Conservation (phyloP, 345 rosid species). For the Camelina neglecta region DNA sequence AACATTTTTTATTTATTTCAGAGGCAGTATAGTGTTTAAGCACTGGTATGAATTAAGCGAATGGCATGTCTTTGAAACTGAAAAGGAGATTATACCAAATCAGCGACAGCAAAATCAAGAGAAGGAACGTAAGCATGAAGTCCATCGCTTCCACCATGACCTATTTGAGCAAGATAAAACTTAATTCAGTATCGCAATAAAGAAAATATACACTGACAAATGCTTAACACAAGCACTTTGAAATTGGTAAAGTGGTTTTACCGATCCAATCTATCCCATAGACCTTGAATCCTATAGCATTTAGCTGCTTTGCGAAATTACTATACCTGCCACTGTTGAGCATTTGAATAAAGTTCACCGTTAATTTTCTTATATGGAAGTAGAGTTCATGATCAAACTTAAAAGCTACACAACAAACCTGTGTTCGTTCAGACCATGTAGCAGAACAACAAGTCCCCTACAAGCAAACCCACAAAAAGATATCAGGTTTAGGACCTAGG, state of each 20-base stretch:
- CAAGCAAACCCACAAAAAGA: constrained; percentile 36
- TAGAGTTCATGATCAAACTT: constrained; percentile 15
- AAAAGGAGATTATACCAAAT: constrained; percentile 56
- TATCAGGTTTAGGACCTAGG: constrained; percentile 34
- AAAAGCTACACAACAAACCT: constrained; percentile 56
- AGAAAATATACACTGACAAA: constrained; percentile 1
- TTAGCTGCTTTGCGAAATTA: constrained; percentile 83
- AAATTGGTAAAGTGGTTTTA: constrained; percentile 38
- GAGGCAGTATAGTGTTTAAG: neutral
- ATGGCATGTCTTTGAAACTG: constrained; percentile 3
- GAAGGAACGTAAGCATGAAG: constrained; percentile 90
- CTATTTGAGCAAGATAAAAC: constrained; percentile 45
- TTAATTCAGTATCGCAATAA: neutral
- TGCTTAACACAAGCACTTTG: constrained; percentile 1
- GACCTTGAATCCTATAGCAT: constrained; percentile 79
- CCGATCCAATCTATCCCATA: constrained; percentile 96
- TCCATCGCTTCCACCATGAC: constrained; percentile 96
- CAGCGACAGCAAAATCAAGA: constrained; percentile 72
- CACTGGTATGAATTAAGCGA: neutral
- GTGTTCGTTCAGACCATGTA: constrained; percentile 96
- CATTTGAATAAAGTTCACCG: constrained; percentile 16
- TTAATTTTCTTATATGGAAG: constrained; percentile 11
- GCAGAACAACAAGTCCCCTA: constrained; percentile 82
- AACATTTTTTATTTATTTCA: constrained; percentile 1
- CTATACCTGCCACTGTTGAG: constrained; percentile 76